Percentiles rank a stretch among this genome's conserved stretches.
These are phyloP conservation scores for Turnera subulata DNA, from an alignment of 345 rosid species.

Conservation along the genomic window DNA sequence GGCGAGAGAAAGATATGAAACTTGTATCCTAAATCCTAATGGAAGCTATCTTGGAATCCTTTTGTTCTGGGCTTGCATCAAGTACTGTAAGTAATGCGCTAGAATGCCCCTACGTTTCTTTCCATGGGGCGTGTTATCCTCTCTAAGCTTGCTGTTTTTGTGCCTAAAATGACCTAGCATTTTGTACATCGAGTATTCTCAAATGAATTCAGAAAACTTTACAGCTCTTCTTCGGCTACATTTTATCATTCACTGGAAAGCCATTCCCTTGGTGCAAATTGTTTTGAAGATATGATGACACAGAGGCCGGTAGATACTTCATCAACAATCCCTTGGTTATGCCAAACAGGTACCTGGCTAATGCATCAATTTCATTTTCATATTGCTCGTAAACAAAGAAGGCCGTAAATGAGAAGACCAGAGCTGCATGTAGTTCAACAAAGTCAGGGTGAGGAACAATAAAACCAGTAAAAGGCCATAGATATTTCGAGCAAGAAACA, in stretches of 20 bases:
- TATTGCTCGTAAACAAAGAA: constrained; percentile 84
- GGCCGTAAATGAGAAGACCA: constrained; percentile 61
- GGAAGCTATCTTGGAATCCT: too few relatives aligned
- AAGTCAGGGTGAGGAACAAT: constrained; percentile 17
- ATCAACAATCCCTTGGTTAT: constrained; percentile 24
- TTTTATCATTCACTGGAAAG: neutral
- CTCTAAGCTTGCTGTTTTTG: too few relatives aligned
- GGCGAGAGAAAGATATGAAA: too few relatives aligned
- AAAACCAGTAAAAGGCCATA: neutral
- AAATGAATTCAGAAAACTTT: neutral
- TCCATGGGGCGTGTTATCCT: too few relatives aligned
- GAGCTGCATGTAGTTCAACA: constrained; percentile 42
- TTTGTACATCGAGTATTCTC: too few relatives aligned
- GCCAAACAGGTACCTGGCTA: constrained; percentile 26
- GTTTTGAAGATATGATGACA: constrained; percentile 16
- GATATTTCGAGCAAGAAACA: neutral
- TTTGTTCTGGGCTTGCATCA: too few relatives aligned
- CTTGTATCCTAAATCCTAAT: too few relatives aligned
- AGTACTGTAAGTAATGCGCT: too few relatives aligned
- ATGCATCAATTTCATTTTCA: constrained; percentile 55
- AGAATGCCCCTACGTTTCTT: too few relatives aligned
- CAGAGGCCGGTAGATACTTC: constrained; percentile 31
- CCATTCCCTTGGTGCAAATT: constrained; percentile 10
- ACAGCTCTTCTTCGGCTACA: neutral
- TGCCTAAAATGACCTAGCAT: too few relatives aligned